A percentile compares a stretch with the other conserved stretches of the same genome.
Evolutionary conservation across 192 early-diverging fungal genomes (phyloP).

Genomic region (Martensiomyces pterosporus): DNA sequence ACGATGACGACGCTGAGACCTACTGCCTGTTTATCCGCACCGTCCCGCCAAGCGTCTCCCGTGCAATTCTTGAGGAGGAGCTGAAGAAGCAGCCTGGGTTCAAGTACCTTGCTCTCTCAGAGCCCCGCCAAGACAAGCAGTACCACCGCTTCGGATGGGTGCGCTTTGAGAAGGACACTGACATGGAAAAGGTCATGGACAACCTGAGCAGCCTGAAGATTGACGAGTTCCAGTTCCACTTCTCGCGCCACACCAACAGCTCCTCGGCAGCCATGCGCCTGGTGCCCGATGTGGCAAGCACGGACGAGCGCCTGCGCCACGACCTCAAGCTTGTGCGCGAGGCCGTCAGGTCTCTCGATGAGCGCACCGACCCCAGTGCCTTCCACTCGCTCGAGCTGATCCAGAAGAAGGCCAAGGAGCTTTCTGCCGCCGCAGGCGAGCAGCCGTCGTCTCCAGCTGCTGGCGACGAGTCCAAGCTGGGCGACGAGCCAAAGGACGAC

Average conservation of each 20-base stretch:
- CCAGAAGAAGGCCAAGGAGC: constrained; percentile 33
- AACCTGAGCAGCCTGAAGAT: constrained; percentile 58
- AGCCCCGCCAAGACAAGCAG: constrained; percentile 78
- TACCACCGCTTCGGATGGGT: constrained; percentile 92
- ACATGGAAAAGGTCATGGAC: constrained; percentile 67
- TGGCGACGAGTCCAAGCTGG: constrained; percentile 39
- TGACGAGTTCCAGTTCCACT: constrained; percentile 53
- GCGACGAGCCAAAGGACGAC: constrained; percentile 3
- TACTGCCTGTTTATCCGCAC: constrained; percentile 74
- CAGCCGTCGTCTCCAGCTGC: constrained; percentile 41
- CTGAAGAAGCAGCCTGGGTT: constrained; percentile 68
- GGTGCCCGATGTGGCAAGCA: constrained; percentile 69
- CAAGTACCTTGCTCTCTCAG: constrained; percentile 77
- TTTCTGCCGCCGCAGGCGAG: constrained; percentile 32
- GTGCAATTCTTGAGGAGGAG: constrained; percentile 63
- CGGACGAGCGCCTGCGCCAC: constrained; percentile 62
- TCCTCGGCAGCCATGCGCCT: constrained; percentile 43
- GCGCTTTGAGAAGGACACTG: constrained; percentile 79
- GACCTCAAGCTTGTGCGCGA: constrained; percentile 67
- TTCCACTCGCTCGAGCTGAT: constrained; percentile 33
- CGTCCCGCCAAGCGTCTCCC: constrained; percentile 65
- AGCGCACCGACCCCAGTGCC: constrained; percentile 25
- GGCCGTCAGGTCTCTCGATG: constrained; percentile 39
- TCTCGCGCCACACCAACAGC: constrained; percentile 40
- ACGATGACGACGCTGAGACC: constrained; percentile 33